phyloP scores from a whole-genome alignment of 352 stramenopile species.

The Nannochloropsis limnetica region DNA sequence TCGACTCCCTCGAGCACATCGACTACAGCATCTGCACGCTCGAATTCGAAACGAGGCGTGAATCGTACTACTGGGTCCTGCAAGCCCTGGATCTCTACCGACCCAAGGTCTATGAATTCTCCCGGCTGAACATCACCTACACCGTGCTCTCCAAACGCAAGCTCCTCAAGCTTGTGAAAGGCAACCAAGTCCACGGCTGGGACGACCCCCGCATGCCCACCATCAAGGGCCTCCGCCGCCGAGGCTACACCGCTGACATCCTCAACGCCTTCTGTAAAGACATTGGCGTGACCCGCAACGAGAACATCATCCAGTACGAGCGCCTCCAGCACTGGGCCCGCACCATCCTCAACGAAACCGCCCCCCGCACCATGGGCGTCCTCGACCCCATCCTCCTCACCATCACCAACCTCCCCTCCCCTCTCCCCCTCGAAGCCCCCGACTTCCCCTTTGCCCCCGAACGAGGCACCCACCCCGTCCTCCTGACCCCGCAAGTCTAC shows the following conservation, averaged over 20 bases:
- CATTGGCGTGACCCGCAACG: slow-evolving; percentile 68
- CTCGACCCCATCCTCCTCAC: slow-evolving; percentile 67
- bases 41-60: slow-evolving; percentile 95
- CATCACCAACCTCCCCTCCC: slow-evolving; percentile 62
- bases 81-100: slow-evolving; percentile 92
- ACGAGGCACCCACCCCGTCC: slow-evolving; percentile 61
- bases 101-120: slow-evolving; percentile 89
- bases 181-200: slow-evolving; percentile 72
- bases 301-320: slow-evolving; percentile 66
- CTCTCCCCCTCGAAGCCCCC: background rate
- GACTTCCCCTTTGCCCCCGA: slow-evolving; percentile 56
- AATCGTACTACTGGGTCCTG: slow-evolving; percentile 98
- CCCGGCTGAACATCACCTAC: slow-evolving; percentile 90
- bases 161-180: slow-evolving; percentile 84
- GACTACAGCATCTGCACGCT: slow-evolving; percentile 99
- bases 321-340: slow-evolving; percentile 55
- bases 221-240: slow-evolving; percentile 73
- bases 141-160: slow-evolving; percentile 97
- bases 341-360: slow-evolving; percentile 46
- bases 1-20: slow-evolving; percentile 86
- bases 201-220: slow-evolving; percentile 94
- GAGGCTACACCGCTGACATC: slow-evolving; percentile 75
- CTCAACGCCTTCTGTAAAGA: slow-evolving; percentile 78
- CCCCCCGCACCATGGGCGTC: slow-evolving; percentile 62
- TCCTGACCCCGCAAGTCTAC: slow-evolving; percentile 64